Percentiles rank a stretch among this genome's conserved stretches.
phyloP scores from a whole-genome alignment of 768 basidiomycete genomes.

The Leccinum sublutescens region DNA sequence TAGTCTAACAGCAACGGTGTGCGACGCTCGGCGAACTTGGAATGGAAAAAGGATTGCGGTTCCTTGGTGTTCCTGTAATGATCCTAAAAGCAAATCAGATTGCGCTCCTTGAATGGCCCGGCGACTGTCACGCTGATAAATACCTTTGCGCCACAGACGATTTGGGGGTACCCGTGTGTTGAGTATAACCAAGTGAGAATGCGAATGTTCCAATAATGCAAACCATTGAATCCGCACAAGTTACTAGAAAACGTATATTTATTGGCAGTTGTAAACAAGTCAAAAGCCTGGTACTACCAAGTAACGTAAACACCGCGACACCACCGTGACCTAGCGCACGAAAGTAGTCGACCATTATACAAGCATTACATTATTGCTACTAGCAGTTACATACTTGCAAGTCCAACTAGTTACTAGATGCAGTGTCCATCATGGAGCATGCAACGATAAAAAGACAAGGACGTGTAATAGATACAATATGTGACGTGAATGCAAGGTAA shows the following conservation, averaged over 20 bases:
- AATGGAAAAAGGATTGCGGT: background rate
- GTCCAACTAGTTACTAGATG: background rate
- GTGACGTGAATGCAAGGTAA: conserved; percentile 5
- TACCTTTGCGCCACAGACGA: background rate
- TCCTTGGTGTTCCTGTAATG: background rate
- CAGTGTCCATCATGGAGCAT: background rate
- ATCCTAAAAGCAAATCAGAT: background rate
- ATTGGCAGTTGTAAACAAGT: too few species aligned
- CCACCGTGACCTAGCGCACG: too few species aligned
- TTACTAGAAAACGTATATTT: too few species aligned
- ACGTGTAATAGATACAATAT: conserved; percentile 11
- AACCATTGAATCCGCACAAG: too few species aligned
- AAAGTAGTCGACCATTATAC: too few species aligned
- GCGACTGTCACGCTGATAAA: background rate
- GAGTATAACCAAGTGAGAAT: too few species aligned
- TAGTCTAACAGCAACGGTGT: background rate
- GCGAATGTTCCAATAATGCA: too few species aligned
- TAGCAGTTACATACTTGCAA: background rate
- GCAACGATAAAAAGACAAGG: background rate
- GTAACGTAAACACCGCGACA: too few species aligned
- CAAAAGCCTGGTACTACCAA: too few species aligned
- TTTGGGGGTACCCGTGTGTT: too few species aligned
- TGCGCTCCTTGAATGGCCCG: background rate
- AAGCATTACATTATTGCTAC: too few species aligned
- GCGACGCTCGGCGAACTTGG: background rate